phyloP scores from a whole-genome alignment of 768 basidiomycete genomes.

The Omphalotus guepiniiformis region DNA sequence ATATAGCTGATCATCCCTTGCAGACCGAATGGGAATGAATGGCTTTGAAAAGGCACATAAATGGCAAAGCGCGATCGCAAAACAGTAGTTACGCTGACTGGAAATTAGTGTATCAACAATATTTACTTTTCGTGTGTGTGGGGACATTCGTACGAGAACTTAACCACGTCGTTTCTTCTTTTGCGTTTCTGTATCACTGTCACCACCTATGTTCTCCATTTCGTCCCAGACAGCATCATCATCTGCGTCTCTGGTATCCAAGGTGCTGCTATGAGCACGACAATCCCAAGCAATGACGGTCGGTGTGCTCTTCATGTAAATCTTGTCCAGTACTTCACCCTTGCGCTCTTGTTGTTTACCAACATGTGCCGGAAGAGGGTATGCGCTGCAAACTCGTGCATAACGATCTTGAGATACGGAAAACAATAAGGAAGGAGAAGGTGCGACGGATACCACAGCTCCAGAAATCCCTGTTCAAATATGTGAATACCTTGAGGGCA shows the following conservation, averaged over 20 bases:
- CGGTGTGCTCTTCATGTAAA: slow-evolving; percentile 58
- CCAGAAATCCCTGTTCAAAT: slow-evolving; percentile 60
- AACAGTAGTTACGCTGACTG: no score
- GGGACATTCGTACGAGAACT: no score
- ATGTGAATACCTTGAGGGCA: background rate
- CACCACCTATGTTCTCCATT: slow-evolving; percentile 51
- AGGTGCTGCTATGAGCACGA: slow-evolving; percentile 7
- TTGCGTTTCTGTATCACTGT: slow-evolving; percentile 21
- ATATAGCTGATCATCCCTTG: no score
- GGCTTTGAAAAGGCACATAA: slow-evolving; percentile 88
- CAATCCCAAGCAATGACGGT: slow-evolving; percentile 62
- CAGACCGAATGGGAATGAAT: slow-evolving; percentile 71
- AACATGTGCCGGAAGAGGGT: slow-evolving; percentile 42
- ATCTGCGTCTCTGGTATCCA: slow-evolving; percentile 14
- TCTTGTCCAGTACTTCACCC: slow-evolving; percentile 59
- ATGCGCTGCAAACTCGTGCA: slow-evolving; percentile 62
- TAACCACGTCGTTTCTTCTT: slow-evolving; percentile 24
- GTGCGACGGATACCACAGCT: slow-evolving; percentile 59
- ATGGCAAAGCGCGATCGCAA: slow-evolving; percentile 84
- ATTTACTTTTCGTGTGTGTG: no score
- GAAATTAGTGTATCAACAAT: no score
- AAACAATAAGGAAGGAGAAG: slow-evolving; percentile 48
- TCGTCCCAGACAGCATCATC: slow-evolving; percentile 57
- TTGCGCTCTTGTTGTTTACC: slow-evolving; percentile 52
- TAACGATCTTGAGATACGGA: slow-evolving; percentile 69